These are phyloP conservation scores for Ascochyta rabiei DNA, from an alignment of 2,329 filamentous ascomycete species.

Conservation along the genomic window DNA sequence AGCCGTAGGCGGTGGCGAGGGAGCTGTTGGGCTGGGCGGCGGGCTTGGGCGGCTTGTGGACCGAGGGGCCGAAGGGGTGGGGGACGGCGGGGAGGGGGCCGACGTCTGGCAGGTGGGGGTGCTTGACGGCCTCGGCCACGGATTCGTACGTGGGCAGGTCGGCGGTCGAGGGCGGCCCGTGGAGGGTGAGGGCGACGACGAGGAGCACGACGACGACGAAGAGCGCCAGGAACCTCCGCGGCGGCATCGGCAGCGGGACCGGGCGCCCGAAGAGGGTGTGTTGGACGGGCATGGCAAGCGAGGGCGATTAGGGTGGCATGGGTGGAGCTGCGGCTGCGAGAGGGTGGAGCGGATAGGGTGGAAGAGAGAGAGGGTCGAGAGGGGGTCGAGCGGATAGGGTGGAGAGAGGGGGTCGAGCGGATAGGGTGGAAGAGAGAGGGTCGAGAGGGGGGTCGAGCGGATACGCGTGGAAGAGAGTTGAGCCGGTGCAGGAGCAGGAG, in stretches of 20 bases:
- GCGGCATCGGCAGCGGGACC: conserved; percentile 46
- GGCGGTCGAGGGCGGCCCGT: conserved; percentile 44
- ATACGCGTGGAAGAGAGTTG: neutral
- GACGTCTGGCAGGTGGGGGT: conserved; percentile 43
- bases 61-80: conserved; percentile 68
- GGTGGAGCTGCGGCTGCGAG: neutral
- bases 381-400: too few species aligned
- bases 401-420: too few species aligned
- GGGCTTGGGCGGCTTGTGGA: conserved; percentile 74
- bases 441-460: conserved; percentile 1
- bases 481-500: neutral
- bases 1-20: conserved; percentile 60
- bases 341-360: conserved; percentile 17
- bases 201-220: conserved; percentile 44
- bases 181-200: conserved; percentile 42
- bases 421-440: too few species aligned
- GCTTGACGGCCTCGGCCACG: conserved; percentile 47
- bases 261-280: conserved; percentile 42
- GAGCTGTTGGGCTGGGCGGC: conserved; percentile 82
- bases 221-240: conserved; percentile 56
- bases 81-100: conserved; percentile 35
- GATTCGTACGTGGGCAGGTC: conserved; percentile 47
- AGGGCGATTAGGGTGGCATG: conserved; percentile 8
- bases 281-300: conserved; percentile 42
- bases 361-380: too few species aligned